A percentile compares a stretch with the other conserved stretches of the same genome.
These are phyloP conservation scores for Botrytis deweyae DNA, from an alignment of 2,329 filamentous ascomycete genomes.

Conservation along the genomic window DNA sequence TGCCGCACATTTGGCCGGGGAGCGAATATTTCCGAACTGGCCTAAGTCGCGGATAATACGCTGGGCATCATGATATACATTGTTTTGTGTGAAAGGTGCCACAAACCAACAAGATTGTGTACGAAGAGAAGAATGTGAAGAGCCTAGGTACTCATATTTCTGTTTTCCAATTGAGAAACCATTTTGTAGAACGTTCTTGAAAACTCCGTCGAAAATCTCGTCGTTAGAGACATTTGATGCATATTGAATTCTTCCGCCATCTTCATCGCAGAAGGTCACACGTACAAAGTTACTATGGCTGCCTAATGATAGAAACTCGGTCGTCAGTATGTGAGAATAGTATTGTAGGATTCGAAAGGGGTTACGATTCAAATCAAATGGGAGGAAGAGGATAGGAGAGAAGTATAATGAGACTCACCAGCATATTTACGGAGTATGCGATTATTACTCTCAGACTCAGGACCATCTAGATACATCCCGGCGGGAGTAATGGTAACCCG, in stretches of 20 bases:
- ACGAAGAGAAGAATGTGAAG: constrained; percentile 75
- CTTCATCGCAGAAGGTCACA: constrained; percentile 73
- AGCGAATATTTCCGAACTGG: constrained; percentile 51
- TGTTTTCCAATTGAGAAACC: constrained; percentile 65
- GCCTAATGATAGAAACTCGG: background rate
- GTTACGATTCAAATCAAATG: fast-evolving
- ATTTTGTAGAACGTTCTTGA: constrained; percentile 56
- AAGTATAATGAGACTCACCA: constrained; percentile 39
- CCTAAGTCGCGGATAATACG: constrained; percentile 48
- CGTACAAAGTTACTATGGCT: constrained; percentile 62
- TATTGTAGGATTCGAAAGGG: background rate
- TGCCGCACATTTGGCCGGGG: constrained; percentile 57
- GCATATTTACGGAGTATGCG: constrained; percentile 67
- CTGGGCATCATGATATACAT: constrained; percentile 37
- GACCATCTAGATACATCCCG: constrained; percentile 56
- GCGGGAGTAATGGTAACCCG: constrained; percentile 55
- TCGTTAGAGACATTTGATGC: constrained; percentile 53
- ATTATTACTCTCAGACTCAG: constrained; percentile 67
- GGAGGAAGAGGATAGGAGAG: no score
- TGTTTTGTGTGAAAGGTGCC: constrained; percentile 46
- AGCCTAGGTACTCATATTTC: constrained; percentile 67
- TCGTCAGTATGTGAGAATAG: background rate
- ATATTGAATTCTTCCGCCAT: constrained; percentile 62
- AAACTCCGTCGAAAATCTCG: constrained; percentile 55
- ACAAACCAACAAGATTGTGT: constrained; percentile 70